Conservation (phyloP, 164 flowering plant genomes). For the Taxillus chinensis region DNA sequence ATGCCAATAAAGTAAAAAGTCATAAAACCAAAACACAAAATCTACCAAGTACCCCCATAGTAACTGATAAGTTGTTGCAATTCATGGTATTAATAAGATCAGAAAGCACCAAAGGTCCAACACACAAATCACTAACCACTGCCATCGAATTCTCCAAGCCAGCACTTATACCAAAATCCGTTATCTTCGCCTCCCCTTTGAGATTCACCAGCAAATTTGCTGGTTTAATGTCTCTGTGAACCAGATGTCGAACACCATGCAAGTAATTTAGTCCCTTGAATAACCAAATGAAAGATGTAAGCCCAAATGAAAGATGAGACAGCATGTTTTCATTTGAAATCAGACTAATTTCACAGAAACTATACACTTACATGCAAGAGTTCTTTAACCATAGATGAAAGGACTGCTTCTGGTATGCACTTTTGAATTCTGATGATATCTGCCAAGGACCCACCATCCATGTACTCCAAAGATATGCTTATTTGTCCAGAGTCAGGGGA, state of each 20-base stretch:
- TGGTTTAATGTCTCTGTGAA: conserved; percentile 98
- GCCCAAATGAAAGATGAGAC: not conserved
- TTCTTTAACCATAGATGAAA: conserved; percentile 74
- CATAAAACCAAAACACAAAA: too few relatives aligned
- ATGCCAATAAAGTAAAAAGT: too few relatives aligned
- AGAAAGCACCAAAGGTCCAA: too few relatives aligned
- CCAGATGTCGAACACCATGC: conserved; percentile 91
- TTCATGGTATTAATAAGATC: too few relatives aligned
- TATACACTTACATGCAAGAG: conserved; percentile 55
- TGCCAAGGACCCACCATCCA: conserved; percentile 98
- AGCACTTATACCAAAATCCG: conserved; percentile 98
- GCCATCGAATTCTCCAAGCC: conserved; percentile 95
- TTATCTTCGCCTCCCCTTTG: conserved; percentile 95
- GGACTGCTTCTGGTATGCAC: conserved; percentile 74
- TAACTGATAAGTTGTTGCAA: too few relatives aligned
- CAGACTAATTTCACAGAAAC: not conserved
- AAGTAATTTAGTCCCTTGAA: conserved; percentile 79
- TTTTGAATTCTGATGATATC: conserved; percentile 57
- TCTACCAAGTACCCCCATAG: too few relatives aligned
- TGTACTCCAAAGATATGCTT: conserved; percentile 94
- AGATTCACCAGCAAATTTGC: conserved; percentile 96
- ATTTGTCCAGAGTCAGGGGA: conserved; percentile 96
- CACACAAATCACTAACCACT: conserved; percentile 47
- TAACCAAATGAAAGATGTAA: conserved; percentile 3
- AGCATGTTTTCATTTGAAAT: not conserved